Conservation (phyloP, 805 yeast species). For the Saccharomycopsis babjevae region DNA sequence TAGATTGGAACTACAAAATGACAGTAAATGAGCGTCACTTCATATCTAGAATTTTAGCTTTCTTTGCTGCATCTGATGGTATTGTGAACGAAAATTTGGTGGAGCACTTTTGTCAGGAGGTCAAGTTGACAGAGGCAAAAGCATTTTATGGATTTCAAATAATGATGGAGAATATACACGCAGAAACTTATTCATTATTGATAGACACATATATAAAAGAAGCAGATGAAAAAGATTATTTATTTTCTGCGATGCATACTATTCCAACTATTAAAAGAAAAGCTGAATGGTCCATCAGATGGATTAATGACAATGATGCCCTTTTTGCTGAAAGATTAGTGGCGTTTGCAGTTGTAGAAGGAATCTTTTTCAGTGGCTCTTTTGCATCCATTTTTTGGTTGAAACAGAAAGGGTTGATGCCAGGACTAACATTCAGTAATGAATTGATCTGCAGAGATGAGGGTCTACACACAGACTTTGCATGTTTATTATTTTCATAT, state of each 20-base stretch:
- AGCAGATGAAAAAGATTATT: slow-evolving; percentile 78
- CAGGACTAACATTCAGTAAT: slow-evolving; percentile 95
- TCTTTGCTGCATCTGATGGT: slow-evolving; percentile 98
- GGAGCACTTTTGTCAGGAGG: slow-evolving; percentile 94
- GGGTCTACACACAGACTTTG: slow-evolving; percentile 97
- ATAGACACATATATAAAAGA: slow-evolving; percentile 94
- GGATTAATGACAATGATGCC: slow-evolving; percentile 86
- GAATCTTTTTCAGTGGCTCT: slow-evolving; percentile 96
- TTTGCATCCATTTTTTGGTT: slow-evolving; percentile 98
- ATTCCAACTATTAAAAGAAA: slow-evolving; percentile 94
- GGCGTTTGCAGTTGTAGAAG: slow-evolving; percentile 98
- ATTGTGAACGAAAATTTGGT: slow-evolving; percentile 96
- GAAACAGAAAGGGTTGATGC: slow-evolving; percentile 98
- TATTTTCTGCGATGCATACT: slow-evolving; percentile 91
- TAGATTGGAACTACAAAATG: slow-evolving; percentile 86
- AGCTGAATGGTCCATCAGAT: slow-evolving; percentile 97
- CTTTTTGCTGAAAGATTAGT: slow-evolving; percentile 90
- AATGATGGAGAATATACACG: slow-evolving; percentile 98
- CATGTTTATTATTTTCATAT: slow-evolving; percentile 89
- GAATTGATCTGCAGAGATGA: slow-evolving; percentile 97
- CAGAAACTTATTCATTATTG: slow-evolving; percentile 90
- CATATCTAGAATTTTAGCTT: slow-evolving; percentile 86
- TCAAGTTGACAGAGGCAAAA: slow-evolving; percentile 94
- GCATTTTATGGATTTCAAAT: slow-evolving; percentile 99
- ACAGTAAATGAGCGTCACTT: slow-evolving; percentile 88